A percentile compares a stretch with the other conserved stretches of the same genome.
Conservation (phyloP, 208 protist genomes). For the Wallacemonas sp. region DNA sequence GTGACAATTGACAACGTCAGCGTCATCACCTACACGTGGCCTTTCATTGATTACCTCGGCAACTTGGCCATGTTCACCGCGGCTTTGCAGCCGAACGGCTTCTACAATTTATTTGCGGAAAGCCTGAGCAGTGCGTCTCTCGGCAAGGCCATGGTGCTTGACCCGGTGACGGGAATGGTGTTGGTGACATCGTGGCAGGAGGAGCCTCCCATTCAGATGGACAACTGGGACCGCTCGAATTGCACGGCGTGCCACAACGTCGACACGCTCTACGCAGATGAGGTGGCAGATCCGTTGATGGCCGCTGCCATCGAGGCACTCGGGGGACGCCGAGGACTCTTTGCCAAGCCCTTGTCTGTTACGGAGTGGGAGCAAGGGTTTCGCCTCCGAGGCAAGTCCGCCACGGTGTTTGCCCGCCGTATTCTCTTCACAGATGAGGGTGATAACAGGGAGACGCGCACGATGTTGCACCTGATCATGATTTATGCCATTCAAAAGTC, state of each 20-base stretch:
- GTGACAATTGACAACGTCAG: conserved; percentile 19
- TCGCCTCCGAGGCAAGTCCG: neutral
- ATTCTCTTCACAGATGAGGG: conserved; percentile 11
- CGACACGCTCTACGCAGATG: conserved; percentile 6
- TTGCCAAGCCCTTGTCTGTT: conserved; percentile 4
- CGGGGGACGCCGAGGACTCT: neutral
- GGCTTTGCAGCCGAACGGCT: conserved; percentile 27
- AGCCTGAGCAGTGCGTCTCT: neutral
- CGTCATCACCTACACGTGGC: conserved; percentile 54
- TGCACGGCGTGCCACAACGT: neutral
- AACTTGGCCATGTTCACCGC: conserved; percentile 44
- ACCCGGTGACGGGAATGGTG: conserved; percentile 36
- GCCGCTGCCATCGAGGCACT: neutral
- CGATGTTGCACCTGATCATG: conserved; percentile 18
- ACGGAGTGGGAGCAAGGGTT: conserved; percentile 9
- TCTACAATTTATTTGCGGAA: conserved; percentile 19
- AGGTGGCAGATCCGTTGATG: conserved; percentile 11
- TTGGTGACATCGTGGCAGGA: conserved; percentile 34
- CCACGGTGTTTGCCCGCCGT: conserved; percentile 12
- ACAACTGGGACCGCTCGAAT: conserved; percentile 37
- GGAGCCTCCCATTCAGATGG: conserved; percentile 20
- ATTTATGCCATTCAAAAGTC: conserved; percentile 14
- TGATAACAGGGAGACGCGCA: neutral
- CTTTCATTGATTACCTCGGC: conserved; percentile 52
- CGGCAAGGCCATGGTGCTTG: conserved; percentile 35